Conservation (phyloP, 2,329 filamentous ascomycete genomes). For the Ophiocordyceps australis region DNA sequence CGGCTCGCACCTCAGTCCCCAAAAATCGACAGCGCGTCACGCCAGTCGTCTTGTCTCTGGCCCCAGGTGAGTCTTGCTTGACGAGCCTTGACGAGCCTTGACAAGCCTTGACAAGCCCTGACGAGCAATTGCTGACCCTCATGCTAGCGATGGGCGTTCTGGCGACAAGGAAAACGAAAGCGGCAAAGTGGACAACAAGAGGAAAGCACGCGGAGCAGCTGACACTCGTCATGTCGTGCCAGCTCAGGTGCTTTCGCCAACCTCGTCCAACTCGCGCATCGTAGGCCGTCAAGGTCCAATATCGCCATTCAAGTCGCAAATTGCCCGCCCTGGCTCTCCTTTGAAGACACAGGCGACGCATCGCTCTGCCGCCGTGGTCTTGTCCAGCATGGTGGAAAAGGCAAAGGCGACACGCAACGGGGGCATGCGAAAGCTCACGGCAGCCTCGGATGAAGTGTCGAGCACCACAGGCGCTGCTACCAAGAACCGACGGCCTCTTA, state of each 20-base stretch:
- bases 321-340: conserved; percentile 42
- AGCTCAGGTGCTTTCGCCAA: conserved; percentile 57
- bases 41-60: too few species aligned
- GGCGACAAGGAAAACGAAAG: conserved; percentile 65
- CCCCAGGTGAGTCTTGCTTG: too few species aligned
- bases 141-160: conserved; percentile 40
- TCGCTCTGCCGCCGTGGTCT: conserved; percentile 21
- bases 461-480: conserved; percentile 17
- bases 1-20: too few species aligned
- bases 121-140: conserved; percentile 2
- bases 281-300: conserved; percentile 24
- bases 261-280: conserved; percentile 63
- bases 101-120: too few species aligned
- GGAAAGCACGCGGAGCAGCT: conserved; percentile 31
- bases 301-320: conserved; percentile 37
- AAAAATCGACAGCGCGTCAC: too few species aligned
- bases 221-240: conserved; percentile 19
- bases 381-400: conserved; percentile 42
- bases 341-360: conserved; percentile 29
- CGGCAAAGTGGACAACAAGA: conserved; percentile 46
- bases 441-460: conserved; percentile 23
- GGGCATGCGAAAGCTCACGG: conserved; percentile 25
- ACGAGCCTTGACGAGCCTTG: too few species aligned
- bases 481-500: conserved; percentile 16
- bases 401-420: conserved; percentile 34